These are phyloP conservation scores for Penicillium griseofulvum DNA, from an alignment of 2,329 filamentous ascomycete species.

Conservation along the genomic window DNA sequence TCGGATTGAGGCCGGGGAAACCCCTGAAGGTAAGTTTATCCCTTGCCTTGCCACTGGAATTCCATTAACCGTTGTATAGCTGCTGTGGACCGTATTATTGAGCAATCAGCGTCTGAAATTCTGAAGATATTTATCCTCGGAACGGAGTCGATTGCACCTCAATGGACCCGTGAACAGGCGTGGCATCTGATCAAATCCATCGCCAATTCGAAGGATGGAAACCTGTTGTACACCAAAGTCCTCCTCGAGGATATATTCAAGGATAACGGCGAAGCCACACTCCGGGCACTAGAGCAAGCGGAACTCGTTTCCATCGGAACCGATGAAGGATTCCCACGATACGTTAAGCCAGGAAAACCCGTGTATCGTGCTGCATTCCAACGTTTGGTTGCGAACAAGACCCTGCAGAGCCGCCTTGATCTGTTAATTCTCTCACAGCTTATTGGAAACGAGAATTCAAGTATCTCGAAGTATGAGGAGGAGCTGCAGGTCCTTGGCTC, in stretches of 20 bases:
- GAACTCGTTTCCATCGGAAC: slow-evolving; percentile 79
- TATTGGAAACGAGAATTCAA: slow-evolving; percentile 68
- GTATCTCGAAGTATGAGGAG: slow-evolving; percentile 73
- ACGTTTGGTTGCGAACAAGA: slow-evolving; percentile 66
- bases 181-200: slow-evolving; percentile 85
- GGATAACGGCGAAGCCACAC: slow-evolving; percentile 67
- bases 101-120: slow-evolving; percentile 84
- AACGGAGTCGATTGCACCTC: slow-evolving; percentile 55
- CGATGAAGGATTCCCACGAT: slow-evolving; percentile 71
- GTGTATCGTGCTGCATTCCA: slow-evolving; percentile 83
- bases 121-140: slow-evolving; percentile 84
- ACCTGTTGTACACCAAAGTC: slow-evolving; percentile 80
- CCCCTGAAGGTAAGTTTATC: slow-evolving; percentile 57
- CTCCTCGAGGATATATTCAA: slow-evolving; percentile 75
- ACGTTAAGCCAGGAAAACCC: slow-evolving; percentile 77
- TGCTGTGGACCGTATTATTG: slow-evolving; percentile 83
- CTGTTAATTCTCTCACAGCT: slow-evolving; percentile 67
- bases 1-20: slow-evolving; percentile 82
- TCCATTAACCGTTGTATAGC: slow-evolving; percentile 41
- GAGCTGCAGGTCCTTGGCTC: slow-evolving; percentile 71
- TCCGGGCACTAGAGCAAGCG: slow-evolving; percentile 77
- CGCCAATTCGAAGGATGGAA: slow-evolving; percentile 57
- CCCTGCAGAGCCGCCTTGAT: slow-evolving; percentile 71
- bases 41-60: too few relatives aligned
- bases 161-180: slow-evolving; percentile 81